phyloP scores from a whole-genome alignment of 805 yeast genomes.

The Candida saitoana region DNA sequence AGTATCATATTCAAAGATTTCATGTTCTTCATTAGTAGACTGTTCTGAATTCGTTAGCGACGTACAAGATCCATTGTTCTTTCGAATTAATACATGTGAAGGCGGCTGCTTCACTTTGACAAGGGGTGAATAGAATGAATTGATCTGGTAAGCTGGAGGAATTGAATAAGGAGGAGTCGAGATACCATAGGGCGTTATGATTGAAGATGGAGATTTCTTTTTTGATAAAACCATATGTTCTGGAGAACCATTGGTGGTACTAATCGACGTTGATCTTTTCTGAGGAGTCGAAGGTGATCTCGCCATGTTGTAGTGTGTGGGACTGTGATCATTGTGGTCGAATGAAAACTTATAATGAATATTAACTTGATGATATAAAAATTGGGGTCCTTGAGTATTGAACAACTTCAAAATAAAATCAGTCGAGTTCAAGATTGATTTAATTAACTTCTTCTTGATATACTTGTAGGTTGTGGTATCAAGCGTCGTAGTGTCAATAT shows the following conservation, averaged over 20 bases:
- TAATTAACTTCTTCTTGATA: slow-evolving; percentile 24
- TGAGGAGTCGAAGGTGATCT: not conserved
- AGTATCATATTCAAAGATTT: not conserved
- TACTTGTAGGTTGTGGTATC: slow-evolving; percentile 16
- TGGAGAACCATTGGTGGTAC: not conserved
- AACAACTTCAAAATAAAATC: slow-evolving; percentile 26
- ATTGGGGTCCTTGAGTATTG: slow-evolving; percentile 27
- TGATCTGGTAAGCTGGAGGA: slow-evolving; percentile 3
- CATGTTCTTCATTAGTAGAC: not conserved
- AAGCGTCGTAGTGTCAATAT: slow-evolving; percentile 8
- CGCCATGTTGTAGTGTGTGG: not conserved
- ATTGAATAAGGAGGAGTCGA: slow-evolving; percentile 6
- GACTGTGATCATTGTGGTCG: slow-evolving; percentile 9
- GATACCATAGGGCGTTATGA: slow-evolving; percentile 1
- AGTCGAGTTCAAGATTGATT: slow-evolving; percentile 24
- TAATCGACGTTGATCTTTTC: slow-evolving; percentile 3
- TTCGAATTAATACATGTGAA: not conserved
- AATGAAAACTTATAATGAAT: slow-evolving; percentile 9
- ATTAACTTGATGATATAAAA: slow-evolving; percentile 18
- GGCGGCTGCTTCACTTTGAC: slow-evolving; percentile 1
- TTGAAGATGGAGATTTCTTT: slow-evolving; percentile 5
- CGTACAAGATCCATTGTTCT: not conserved
- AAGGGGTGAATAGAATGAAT: not conserved
- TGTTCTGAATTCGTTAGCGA: not conserved
- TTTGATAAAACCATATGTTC: not conserved